Base-by-base conservation (phyloP, 2,329 filamentous ascomycete genomes). In the Neonectria sp. region DNA sequence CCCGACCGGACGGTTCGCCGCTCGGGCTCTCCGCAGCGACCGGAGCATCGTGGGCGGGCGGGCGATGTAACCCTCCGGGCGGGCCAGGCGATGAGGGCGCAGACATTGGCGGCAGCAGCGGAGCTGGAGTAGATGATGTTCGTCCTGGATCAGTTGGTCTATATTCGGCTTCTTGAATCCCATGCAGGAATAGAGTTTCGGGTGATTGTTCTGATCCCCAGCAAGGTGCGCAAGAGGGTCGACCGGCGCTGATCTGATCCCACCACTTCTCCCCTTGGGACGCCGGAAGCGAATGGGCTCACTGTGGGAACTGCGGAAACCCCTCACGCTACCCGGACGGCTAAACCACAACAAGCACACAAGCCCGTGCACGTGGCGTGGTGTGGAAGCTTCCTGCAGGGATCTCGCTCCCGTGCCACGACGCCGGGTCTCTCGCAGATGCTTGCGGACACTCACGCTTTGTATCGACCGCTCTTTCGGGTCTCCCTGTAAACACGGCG, bases 271-370 rank as follows among this genome's bases (percentile, higher is more conserved):
- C 37, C 17, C 6, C 35, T 15, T 5, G 35, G 35, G 13, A 33
- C 31, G 31, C 31, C 31, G 8, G 6, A 49, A 53, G 45, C 21
- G 40, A 37, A 51, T 35, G 46, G 46, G 27, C 37, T 27, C 7
- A 13, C 17, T n/a, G 49, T n/a, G 29, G 29, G 29, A 13, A 24
- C 6, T 33, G 15, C 15, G 12, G 11, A 29, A 29, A 15, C 61
- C 55, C 51, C 58, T 60, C 25, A 35, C 52, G 48, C 48, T 25
- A 52, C 55, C 27, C 35, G 5, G 15, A 24, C 31, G 31, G 45
- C 62, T 63, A 69, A 55, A 37, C 63, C 63, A 21, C 25, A 45
- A 46, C 49, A 27, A 52, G 60, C 24, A 55, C 62, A 52, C 60
- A 12, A 11, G 15, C 8, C 12, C 43, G 45, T 51, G 17, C 43